Evolutionary conservation across 2,329 filamentous ascomycete species (phyloP), one percentile per base, ranked within the genome.

Genomic region (Endothia cerciana): DNA sequence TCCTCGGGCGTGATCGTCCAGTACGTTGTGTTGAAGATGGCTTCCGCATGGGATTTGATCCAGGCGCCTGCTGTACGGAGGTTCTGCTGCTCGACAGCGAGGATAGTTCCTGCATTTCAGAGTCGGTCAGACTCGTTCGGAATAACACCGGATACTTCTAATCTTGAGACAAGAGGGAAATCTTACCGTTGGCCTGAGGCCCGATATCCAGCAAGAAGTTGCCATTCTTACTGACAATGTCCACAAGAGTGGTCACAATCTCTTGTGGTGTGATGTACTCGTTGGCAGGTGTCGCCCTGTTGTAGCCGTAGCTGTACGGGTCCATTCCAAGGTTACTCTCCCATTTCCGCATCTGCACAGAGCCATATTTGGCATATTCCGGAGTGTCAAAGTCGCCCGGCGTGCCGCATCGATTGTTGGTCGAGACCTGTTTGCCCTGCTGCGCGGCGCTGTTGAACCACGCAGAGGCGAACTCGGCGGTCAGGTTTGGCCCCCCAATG

Each of bases 11-110:
- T 66, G 22, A 83, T 73, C 68, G 81, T 80, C 82, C 83, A 85
- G 70, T 85, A 86, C 1, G 80, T 85, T 4, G 85, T 87, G 64
- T 84, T 83, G 71, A 83, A 87, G 25, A 88, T 80, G 1, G 84
- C 84, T 71, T 87, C 84, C 2, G 65, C 80, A 71, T 88, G 84
- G 0, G 69, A 70, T 38, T 79, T 78, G 63, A 88, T 85, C 85
- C 85, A 88, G 1, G 60, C 68, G 0, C 86, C 86, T 0, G 85
- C 85, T 49, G 79, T 78, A 0, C 80, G 76, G 19, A 89, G 73
- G 68, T 82, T 79, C 0, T 77, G 72, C 41, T 79, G 73, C 73
- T 62, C 58, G 11, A 66, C 49, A 13, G 58, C 66, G 38, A 68
- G 58, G 53, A 68, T 66, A 17, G 57, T 51, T 4, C 66, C 66